Conservation (phyloP, 2,329 filamentous ascomycete species). For the Cladophialophora bantiana region DNA sequence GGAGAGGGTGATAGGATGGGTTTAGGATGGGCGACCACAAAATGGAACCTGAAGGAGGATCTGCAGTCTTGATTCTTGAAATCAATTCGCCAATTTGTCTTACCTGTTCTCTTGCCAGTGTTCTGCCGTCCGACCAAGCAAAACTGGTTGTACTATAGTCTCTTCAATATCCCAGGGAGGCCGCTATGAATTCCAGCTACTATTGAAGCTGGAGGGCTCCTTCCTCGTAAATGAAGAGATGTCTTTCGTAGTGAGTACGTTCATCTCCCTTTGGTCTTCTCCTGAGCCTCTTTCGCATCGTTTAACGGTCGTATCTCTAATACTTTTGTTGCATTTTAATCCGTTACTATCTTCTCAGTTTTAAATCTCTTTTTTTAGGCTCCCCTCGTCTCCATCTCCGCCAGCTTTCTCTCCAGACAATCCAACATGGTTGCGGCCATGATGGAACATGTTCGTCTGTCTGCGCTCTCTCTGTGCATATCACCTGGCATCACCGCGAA, state of each 20-base stretch:
- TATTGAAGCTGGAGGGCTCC: not conserved
- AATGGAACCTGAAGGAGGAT: not conserved
- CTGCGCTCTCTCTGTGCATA: conserved; percentile 4
- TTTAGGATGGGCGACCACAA: not conserved
- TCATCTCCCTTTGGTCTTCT: not conserved
- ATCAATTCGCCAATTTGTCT: not conserved
- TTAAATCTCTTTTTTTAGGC: not conserved
- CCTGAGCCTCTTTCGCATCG: not conserved
- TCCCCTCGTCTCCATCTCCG: not conserved
- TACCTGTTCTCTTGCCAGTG: not conserved
- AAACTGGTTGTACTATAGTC: not conserved
- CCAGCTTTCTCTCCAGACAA: not conserved
- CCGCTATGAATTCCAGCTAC: not conserved
- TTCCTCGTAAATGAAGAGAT: too few relatives aligned
- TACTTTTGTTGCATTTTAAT: not conserved
- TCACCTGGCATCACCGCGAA: conserved; percentile 21
- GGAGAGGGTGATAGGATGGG: not conserved
- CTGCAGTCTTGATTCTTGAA: not conserved
- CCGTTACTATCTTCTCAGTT: not conserved
- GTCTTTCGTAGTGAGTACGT: too few relatives aligned
- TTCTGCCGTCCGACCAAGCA: not conserved
- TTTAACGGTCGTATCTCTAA: not conserved
- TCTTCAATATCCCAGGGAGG: not conserved
- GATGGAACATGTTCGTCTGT: not conserved
- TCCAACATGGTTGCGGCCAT: not conserved